A percentile compares a stretch with the other conserved stretches of the same genome.
Conservation (phyloP, 805 yeast genomes). For the Wickerhamomyces ciferrii region DNA sequence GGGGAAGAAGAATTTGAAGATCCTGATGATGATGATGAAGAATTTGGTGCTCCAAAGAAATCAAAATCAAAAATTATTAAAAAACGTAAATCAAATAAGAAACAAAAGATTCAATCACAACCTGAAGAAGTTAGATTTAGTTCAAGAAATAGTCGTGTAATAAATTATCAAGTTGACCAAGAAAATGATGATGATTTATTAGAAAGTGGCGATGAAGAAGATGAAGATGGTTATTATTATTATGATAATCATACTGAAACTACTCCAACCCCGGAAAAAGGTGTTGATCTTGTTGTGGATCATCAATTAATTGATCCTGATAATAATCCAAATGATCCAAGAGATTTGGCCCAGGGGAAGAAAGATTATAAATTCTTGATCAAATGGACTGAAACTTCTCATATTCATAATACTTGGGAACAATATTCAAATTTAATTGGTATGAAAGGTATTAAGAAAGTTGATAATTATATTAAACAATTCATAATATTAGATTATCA, state of each 20-base stretch:
- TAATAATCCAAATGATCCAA: slow-evolving; percentile 21
- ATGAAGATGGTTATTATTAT: slow-evolving; percentile 15
- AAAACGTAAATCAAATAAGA: slow-evolving; percentile 14
- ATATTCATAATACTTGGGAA: slow-evolving; percentile 95
- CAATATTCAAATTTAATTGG: slow-evolving; percentile 41
- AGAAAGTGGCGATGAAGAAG: slow-evolving; percentile 27
- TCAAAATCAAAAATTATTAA: slow-evolving; percentile 8
- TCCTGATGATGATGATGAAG: slow-evolving; percentile 32
- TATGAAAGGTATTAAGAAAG: slow-evolving; percentile 72
- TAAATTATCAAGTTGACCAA: slow-evolving; percentile 73
- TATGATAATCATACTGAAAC: slow-evolving; percentile 19
- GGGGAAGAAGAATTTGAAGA: slow-evolving; percentile 26
- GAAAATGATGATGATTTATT: slow-evolving; percentile 42
- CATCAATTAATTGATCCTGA: slow-evolving; percentile 41
- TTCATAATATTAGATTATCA: slow-evolving; percentile 68
- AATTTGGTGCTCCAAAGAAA: slow-evolving; percentile 27
- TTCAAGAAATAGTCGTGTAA: slow-evolving; percentile 55
- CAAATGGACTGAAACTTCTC: slow-evolving; percentile 87
- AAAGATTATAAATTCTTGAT: slow-evolving; percentile 55
- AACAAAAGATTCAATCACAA: slow-evolving; percentile 9
- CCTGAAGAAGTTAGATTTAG: slow-evolving; percentile 67
- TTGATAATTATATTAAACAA: slow-evolving; percentile 87
- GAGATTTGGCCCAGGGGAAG: slow-evolving; percentile 48
- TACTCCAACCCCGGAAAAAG: slow-evolving; percentile 24
- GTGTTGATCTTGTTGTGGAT: slow-evolving; percentile 48